Conservation (phyloP, 176 grass and related monocot genomes). For the Hsuehochloa calcarea region DNA sequence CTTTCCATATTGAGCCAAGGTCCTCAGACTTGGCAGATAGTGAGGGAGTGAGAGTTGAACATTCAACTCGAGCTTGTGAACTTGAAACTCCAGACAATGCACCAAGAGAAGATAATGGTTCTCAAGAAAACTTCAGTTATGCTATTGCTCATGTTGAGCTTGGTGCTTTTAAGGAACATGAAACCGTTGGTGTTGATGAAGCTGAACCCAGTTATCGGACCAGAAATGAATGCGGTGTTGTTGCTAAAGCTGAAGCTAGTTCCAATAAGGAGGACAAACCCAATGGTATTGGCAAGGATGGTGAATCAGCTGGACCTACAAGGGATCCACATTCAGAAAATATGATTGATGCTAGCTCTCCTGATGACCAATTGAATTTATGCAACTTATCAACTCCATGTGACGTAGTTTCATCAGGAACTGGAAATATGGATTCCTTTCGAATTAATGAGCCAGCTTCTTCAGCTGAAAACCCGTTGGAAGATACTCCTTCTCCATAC, state of each 20-base stretch:
- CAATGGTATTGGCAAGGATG: neutral
- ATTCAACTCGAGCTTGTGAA: neutral
- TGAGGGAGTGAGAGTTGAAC: neutral
- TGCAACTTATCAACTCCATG: neutral
- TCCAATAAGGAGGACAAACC: neutral
- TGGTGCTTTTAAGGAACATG: slow-evolving; percentile 16
- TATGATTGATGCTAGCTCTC: neutral
- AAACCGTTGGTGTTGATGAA: slow-evolving; percentile 6
- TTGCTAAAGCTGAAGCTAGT: neutral
- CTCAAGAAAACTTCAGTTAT: slow-evolving; percentile 16
- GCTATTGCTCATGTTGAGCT: neutral
- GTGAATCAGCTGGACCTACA: neutral
- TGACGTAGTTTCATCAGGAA: slow-evolving; percentile 1
- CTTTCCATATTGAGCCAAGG: slow-evolving; percentile 16
- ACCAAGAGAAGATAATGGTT: neutral
- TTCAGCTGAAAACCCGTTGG: neutral
- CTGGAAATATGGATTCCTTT: neutral
- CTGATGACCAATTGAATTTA: neutral
- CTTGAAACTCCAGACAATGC: neutral
- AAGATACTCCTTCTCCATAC: neutral
- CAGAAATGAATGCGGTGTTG: neutral
- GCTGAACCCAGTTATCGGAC: slow-evolving; percentile 9
- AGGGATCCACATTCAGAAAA: neutral
- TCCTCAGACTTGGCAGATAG: slow-evolving; percentile 2
- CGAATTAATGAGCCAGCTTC: neutral